Evolutionary conservation across 441 rosid species (phyloP), one percentile per base, ranked within the genome.

Genomic region (Lepidium campestre): DNA sequence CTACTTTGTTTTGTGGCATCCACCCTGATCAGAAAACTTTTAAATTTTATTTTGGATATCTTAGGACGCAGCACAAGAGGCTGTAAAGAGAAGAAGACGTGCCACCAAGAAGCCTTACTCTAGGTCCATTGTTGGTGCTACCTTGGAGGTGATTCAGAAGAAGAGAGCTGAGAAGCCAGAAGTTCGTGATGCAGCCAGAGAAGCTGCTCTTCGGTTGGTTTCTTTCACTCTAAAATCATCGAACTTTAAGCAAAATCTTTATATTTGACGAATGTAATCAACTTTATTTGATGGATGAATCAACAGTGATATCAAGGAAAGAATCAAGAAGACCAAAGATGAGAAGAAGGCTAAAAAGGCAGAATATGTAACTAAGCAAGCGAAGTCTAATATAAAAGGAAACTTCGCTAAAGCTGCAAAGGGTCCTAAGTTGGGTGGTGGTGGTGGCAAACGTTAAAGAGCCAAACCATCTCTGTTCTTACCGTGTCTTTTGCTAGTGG

Each of bases 301-400:
- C 0, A 6, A 74, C 55, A 91, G 94, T 60, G 94, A 87, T 67
- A 89, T 89, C 41, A 91, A 89, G 88, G 96, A 91, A 65, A 86
- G 96, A 74, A 87, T 85, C 77, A 91, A 85, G 82, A 88, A 91
- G 73, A 87, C 96, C 0, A 91, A 91, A 76, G 97, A 91, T 65
- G 97, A 89, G 66, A 91, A 87, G 85, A 91, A 84, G 75, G 97
- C 97, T 1, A 91, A 91, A 86, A 89, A 88, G 65, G 96, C 90
- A 2, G 97, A 91, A 70, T 79, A 85, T 53, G 74, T 42, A 34
- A 67, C 93, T 2, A 91, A 91, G 81, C 32, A 79, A 15, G 87
- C 81, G 68, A 87, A 86, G 76, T 7, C 77, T 2, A 73, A 74
- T 9, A 78, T 83, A 2, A 91, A 89, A 78, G 77, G 81, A 25